Conservation (phyloP, 768 basidiomycete species). For the Pulveroboletus sp. region DNA sequence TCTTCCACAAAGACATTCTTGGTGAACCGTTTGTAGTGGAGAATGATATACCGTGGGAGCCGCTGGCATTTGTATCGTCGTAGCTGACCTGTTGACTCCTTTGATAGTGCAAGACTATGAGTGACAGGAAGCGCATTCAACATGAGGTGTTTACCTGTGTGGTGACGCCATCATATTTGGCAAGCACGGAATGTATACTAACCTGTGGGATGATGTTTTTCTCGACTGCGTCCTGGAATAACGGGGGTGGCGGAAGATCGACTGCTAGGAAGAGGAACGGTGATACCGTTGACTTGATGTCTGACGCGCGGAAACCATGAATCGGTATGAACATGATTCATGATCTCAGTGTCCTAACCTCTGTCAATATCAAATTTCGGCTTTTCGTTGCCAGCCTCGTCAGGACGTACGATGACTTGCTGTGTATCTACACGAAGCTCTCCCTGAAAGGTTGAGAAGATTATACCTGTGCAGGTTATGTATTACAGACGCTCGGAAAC, state of each 20-base stretch:
- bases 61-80: conserved; percentile 88
- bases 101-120: conserved; percentile 30
- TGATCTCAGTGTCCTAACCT: conserved; percentile 49
- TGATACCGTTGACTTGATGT: conserved; percentile 80
- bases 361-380: conserved; percentile 93
- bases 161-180: conserved; percentile 91
- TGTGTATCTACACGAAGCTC: conserved; percentile 92
- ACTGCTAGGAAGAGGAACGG: conserved; percentile 96
- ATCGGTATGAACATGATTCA: conserved; percentile 11
- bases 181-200: conserved; percentile 81
- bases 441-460: conserved; percentile 93
- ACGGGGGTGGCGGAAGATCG: conserved; percentile 94
- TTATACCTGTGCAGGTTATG: conserved; percentile 58
- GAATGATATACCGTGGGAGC: conserved; percentile 88
- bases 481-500: conserved; percentile 17
- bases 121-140: conserved; percentile 14
- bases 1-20: conserved; percentile 97
- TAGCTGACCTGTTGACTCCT: conserved; percentile 82
- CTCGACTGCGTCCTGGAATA: conserved; percentile 94
- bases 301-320: conserved; percentile 40
- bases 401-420: conserved; percentile 82
- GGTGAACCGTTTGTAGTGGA: conserved; percentile 95
- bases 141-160: conserved; percentile 63
- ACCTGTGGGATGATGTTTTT: conserved; percentile 99
- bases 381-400: conserved; percentile 70